These are phyloP conservation scores for Triticum urartu DNA, from an alignment of 176 grass and related monocot genomes.

Conservation along the genomic window DNA sequence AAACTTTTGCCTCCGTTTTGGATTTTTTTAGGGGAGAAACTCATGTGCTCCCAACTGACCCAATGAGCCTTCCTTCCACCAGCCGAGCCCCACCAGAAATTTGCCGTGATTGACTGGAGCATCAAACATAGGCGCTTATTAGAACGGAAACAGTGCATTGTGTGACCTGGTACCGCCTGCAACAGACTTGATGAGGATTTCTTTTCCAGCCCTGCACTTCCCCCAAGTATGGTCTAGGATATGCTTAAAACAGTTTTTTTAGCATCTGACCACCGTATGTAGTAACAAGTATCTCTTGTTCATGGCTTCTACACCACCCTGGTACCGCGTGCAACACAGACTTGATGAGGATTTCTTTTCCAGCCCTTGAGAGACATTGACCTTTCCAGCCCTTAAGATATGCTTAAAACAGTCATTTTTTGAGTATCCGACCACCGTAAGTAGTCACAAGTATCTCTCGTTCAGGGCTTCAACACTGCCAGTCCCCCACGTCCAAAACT, in stretches of 20 bases:
- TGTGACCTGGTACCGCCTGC: neutral
- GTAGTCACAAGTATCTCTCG: neutral
- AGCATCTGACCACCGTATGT: neutral
- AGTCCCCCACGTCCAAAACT: neutral
- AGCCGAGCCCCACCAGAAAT: neutral
- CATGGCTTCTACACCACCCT: too few species aligned
- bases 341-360: too few species aligned
- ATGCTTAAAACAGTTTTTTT: neutral
- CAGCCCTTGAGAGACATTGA: too few species aligned
- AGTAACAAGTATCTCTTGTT: too few species aligned
- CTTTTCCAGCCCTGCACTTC: neutral
- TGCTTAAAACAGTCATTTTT: too few species aligned
- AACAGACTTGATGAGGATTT: neutral
- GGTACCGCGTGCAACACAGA: too few species aligned
- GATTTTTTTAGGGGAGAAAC: neutral
- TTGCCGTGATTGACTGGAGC: neutral
- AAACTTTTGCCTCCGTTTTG: too few species aligned
- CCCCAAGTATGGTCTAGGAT: neutral
- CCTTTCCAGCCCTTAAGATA: too few species aligned
- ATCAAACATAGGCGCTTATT: neutral
- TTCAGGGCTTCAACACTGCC: neutral
- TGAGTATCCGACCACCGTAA: too few species aligned
- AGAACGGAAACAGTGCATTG: neutral
- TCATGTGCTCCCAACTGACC: neutral
- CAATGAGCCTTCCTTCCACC: neutral